Evolutionary conservation across 495 filamentous ascomycete genomes (phyloP).

Genomic region (Aspergillus diversus): DNA sequence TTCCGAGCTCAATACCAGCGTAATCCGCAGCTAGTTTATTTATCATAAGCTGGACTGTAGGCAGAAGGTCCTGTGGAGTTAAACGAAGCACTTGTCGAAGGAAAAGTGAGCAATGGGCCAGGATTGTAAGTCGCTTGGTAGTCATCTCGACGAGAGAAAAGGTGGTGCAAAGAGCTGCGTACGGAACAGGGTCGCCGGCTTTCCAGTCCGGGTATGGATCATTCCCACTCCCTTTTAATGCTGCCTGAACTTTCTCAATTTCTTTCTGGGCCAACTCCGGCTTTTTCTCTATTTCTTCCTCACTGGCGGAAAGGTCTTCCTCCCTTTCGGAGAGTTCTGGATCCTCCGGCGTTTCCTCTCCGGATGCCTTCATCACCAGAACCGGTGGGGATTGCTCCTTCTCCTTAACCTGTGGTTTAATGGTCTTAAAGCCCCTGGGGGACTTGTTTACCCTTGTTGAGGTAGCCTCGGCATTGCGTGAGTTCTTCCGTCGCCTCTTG

Average conservation of each 20-base stretch:
- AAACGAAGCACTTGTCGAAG: slow-evolving; percentile 89
- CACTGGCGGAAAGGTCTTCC: slow-evolving; percentile 54
- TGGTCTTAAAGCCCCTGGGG: slow-evolving; percentile 29
- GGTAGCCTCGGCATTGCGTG: slow-evolving; percentile 15
- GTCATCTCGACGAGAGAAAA: slow-evolving; percentile 95
- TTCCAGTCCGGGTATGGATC: slow-evolving; percentile 96
- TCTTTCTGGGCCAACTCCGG: slow-evolving; percentile 75
- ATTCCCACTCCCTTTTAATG: slow-evolving; percentile 63
- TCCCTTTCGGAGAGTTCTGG: slow-evolving; percentile 47
- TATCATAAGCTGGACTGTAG: slow-evolving; percentile 92
- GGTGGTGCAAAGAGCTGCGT: slow-evolving; percentile 91
- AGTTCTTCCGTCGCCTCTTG: slow-evolving; percentile 41
- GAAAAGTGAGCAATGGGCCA: slow-evolving; percentile 86
- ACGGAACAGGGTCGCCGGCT: slow-evolving; percentile 83
- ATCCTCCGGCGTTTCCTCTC: slow-evolving; percentile 41
- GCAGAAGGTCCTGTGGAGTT: slow-evolving; percentile 84
- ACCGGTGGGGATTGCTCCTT: slow-evolving; percentile 30
- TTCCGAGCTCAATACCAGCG: slow-evolving; percentile 91
- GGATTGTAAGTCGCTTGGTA: slow-evolving; percentile 83
- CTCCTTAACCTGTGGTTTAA: slow-evolving; percentile 19
- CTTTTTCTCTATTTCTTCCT: slow-evolving; percentile 73
- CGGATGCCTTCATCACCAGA: slow-evolving; percentile 37
- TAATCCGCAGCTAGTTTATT: slow-evolving; percentile 98
- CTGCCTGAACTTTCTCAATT: slow-evolving; percentile 81
- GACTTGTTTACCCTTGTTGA: slow-evolving; percentile 30